Percentiles rank a stretch among this genome's conserved stretches.
Conservation (phyloP, 2,329 filamentous ascomycete genomes). For the Chalara sp. region DNA sequence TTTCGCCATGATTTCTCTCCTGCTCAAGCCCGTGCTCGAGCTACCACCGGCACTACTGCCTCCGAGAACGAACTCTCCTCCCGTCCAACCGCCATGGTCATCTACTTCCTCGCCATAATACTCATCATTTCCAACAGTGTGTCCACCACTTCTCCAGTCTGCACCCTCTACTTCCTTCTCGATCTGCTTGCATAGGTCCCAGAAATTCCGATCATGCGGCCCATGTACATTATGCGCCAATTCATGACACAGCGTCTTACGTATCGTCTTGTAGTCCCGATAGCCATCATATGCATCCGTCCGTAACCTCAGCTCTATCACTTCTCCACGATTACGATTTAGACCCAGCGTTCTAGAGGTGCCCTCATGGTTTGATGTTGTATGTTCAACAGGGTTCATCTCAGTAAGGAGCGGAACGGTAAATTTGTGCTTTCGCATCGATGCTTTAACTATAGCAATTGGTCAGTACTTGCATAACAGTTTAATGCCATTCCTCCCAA, state of each 20-base stretch:
- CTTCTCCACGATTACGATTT: slow-evolving; percentile 81
- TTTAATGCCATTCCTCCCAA: too few relatives aligned
- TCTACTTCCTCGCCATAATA: slow-evolving; percentile 51
- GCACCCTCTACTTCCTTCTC: slow-evolving; percentile 76
- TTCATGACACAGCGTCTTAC: slow-evolving; percentile 91
- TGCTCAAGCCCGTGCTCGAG: slow-evolving; percentile 42
- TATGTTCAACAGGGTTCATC: slow-evolving; percentile 87
- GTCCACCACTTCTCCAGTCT: slow-evolving; percentile 71
- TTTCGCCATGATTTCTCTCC: slow-evolving; percentile 68
- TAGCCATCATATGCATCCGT: slow-evolving; percentile 95
- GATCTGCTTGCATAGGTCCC: slow-evolving; percentile 81
- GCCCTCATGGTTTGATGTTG: slow-evolving; percentile 61
- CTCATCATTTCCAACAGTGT: slow-evolving; percentile 50
- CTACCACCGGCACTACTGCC: slow-evolving; percentile 32
- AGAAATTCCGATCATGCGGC: slow-evolving; percentile 81
- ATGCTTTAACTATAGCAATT: slow-evolving; percentile 46
- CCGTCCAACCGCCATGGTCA: slow-evolving; percentile 71
- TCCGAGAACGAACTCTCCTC: slow-evolving; percentile 71
- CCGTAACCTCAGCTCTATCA: slow-evolving; percentile 83
- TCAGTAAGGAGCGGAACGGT: slow-evolving; percentile 82
- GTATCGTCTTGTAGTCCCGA: slow-evolving; percentile 83
- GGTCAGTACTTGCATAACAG: too few relatives aligned
- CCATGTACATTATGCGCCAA: slow-evolving; percentile 85
- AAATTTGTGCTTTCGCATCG: slow-evolving; percentile 82
- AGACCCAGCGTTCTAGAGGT: slow-evolving; percentile 74